phyloP scores from a whole-genome alignment of 208 protist genomes.

The Leishmania braziliensis region DNA sequence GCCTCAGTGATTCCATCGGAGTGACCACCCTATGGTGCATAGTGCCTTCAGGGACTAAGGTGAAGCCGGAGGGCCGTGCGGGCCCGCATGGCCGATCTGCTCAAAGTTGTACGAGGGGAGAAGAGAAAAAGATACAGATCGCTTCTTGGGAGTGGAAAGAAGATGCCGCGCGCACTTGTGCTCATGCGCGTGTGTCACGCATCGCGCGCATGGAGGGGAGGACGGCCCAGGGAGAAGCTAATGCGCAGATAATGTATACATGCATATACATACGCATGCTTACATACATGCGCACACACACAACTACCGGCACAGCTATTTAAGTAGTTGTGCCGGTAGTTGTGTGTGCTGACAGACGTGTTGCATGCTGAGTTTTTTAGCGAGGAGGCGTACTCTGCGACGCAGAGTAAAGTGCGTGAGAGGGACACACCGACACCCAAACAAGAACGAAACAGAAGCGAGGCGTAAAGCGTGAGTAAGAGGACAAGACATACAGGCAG shows the following conservation, averaged over 20 bases:
- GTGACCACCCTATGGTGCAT: neutral
- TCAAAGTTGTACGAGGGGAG: neutral
- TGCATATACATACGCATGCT: neutral
- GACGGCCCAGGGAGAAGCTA: no score
- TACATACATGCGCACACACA: neutral
- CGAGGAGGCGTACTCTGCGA: neutral
- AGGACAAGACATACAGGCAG: neutral
- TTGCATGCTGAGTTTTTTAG: no score
- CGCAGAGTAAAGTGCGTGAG: neutral
- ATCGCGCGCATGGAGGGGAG: no score
- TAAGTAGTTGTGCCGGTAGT: no score
- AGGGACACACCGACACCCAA: neutral
- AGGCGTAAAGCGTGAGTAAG: neutral
- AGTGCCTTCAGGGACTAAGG: neutral
- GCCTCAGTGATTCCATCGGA: neutral
- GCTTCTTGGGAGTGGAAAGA: neutral
- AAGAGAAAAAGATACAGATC: neutral
- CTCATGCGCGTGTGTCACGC: no score
- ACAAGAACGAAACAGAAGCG: neutral
- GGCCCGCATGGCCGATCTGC: neutral
- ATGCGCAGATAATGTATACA: neutral
- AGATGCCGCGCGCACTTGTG: no score
- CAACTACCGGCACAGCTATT: neutral
- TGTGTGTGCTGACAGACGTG: no score
- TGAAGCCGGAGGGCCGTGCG: neutral